Evolutionary conservation across 805 yeast genomes (phyloP), one percentile per base, ranked within the genome.

Genomic region (Myxozyma kluyveri): DNA sequence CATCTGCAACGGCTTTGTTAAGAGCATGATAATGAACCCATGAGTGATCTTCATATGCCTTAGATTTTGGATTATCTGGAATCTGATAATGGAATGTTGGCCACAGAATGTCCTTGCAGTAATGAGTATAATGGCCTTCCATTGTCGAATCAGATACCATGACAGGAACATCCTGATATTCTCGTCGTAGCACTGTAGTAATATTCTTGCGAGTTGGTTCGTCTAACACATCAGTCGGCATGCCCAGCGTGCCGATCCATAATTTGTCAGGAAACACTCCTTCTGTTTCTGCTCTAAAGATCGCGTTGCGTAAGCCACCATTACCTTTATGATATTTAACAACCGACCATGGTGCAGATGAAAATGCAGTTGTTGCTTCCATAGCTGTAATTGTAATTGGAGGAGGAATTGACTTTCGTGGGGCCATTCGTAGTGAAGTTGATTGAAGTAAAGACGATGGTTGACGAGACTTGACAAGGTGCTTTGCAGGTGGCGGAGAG

Each of bases 21-120:
- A 91, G 75, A 1, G 74, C 70, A 59, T 80, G 81, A 68, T 91
- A 91, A 64, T 84, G 83, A 23, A 81, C 81, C 96, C 97, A 91
- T 1, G 96, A 88, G 66, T 89, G 95, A 60, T 88, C 96, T 68
- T 91, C 96, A 69, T 91, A 93, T 0, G 95, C 96, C 67, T 89
- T 89, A 1, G 95, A 83, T 61, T 86, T 87, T 46, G 96, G 95
- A 65, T 90, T 84, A 68, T 93, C 98, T 0, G 98, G 98, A 35
- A 91, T 87, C 68, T 91, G 96, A 66, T 93, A 93, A 57, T 82
- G 87, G 57, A 93, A 76, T 1, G 96, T 88, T 29, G 99, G 99
- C 98, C 98, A 93, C 56, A 93, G 72, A 36, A 93, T 87, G 64
- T 90, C 95, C 69, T 93, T 93, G 68, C 97, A 91, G 67, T 86